Evolutionary conservation across 1,284 basidiomycete genomes (phyloP).

Genomic region (Moniliophthora roreri): DNA sequence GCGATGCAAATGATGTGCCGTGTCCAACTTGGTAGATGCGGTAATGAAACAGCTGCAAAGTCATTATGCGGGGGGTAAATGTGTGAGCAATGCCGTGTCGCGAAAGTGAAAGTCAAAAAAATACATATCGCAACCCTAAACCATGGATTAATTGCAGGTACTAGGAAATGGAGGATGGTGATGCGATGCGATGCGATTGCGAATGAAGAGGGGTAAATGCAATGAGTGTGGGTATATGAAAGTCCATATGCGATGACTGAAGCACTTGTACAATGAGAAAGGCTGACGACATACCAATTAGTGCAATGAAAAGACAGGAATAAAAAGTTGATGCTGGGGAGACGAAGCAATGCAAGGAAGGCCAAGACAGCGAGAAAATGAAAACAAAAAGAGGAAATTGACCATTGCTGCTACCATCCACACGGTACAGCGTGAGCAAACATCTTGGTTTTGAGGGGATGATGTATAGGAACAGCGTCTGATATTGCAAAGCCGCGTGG

Average conservation of each 20-base stretch:
- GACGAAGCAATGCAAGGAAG: conserved; percentile 6
- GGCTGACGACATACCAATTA: neutral
- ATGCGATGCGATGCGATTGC: neutral
- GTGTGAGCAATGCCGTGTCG: no score
- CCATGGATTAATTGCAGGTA: neutral
- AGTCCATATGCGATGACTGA: conserved; percentile 9
- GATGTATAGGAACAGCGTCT: conserved; percentile 27
- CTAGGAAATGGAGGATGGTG: neutral
- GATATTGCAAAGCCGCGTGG: conserved; percentile 32
- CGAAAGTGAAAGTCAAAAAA: neutral
- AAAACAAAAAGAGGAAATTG: conserved; percentile 16
- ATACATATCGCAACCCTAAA: neutral
- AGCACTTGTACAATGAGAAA: conserved; percentile 3
- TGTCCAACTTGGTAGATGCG: no score
- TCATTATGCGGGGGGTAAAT: no score
- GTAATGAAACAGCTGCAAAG: no score
- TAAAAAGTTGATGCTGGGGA: neutral
- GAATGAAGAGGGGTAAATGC: conserved; percentile 9
- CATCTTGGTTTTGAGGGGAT: conserved; percentile 41
- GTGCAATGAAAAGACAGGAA: conserved; percentile 2
- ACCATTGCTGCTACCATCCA: conserved; percentile 38
- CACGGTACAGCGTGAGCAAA: conserved; percentile 48
- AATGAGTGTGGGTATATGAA: conserved; percentile 10
- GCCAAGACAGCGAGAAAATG: conserved; percentile 5
- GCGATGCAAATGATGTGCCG: no score